Evolutionary conservation across 176 grass and related monocot species (phyloP).

Genomic region (Aegilops speltoides): DNA sequence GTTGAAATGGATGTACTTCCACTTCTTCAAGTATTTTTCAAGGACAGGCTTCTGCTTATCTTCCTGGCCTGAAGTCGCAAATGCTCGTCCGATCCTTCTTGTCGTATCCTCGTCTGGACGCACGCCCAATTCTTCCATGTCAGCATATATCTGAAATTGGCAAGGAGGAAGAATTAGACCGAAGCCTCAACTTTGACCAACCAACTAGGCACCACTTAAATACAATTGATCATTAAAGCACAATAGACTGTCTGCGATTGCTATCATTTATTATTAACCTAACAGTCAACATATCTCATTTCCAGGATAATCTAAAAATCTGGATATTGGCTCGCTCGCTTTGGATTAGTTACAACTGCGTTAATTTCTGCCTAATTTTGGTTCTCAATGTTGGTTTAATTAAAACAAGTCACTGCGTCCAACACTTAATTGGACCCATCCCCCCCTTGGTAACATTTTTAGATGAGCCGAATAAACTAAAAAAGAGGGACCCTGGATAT

Average conservation of each 20-base stretch:
- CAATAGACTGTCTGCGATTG: background rate
- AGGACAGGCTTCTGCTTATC: constrained; percentile 62
- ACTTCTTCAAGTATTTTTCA: constrained; percentile 73
- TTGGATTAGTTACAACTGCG: too few species aligned
- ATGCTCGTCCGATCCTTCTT: constrained; percentile 76
- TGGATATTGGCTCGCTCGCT: too few species aligned
- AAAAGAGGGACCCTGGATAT: too few species aligned
- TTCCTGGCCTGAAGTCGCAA: constrained; percentile 44
- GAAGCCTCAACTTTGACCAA: background rate
- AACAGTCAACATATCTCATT: background rate
- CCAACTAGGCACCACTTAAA: background rate
- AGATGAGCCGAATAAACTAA: too few species aligned
- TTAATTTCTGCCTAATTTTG: too few species aligned
- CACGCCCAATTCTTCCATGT: constrained; percentile 83
- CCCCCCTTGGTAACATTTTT: too few species aligned
- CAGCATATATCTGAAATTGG: constrained; percentile 59
- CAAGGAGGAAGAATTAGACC: background rate
- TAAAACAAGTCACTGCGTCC: too few species aligned
- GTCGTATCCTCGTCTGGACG: constrained; percentile 84
- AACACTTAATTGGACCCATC: too few species aligned
- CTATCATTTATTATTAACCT: background rate
- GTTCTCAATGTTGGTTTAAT: too few species aligned
- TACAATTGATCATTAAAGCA: background rate
- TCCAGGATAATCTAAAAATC: too few species aligned
- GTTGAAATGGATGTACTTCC: constrained; percentile 82